phyloP scores from a whole-genome alignment of 2,329 filamentous ascomycete species.

The Sporothrix brasiliensis region DNA sequence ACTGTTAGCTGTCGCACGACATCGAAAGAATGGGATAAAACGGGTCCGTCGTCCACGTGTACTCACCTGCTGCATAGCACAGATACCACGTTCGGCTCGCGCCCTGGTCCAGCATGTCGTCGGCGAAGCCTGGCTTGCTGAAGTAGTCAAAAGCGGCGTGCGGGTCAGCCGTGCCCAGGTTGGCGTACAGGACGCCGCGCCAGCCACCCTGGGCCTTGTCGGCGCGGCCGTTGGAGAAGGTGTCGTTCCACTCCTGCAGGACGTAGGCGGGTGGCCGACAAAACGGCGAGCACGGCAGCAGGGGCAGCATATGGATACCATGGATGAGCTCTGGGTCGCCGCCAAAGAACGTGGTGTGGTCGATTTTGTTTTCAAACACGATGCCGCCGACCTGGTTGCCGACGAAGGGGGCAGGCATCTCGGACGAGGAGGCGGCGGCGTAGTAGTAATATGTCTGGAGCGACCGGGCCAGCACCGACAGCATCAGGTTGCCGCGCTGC shows the following conservation, averaged over 20 bases:
- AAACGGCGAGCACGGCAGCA: conserved; percentile 68
- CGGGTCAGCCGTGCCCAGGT: conserved; percentile 77
- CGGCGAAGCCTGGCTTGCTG: conserved; percentile 64
- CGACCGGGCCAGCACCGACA: conserved; percentile 73
- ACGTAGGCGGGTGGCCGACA: conserved; percentile 72
- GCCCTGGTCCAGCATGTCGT: conserved; percentile 75
- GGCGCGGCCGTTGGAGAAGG: conserved; percentile 71
- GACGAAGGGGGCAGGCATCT: conserved; percentile 75
- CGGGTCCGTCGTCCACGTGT: too few species aligned
- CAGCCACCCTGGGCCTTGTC: conserved; percentile 73
- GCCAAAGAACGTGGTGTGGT: conserved; percentile 91
- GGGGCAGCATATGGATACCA: conserved; percentile 82
- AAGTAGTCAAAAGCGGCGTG: conserved; percentile 75
- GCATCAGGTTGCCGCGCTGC: conserved; percentile 78
- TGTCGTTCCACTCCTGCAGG: conserved; percentile 76
- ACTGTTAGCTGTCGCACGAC: neutral
- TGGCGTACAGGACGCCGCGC: conserved; percentile 82
- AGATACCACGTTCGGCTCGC: conserved; percentile 84
- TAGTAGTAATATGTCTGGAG: conserved; percentile 84
- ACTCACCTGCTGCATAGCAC: conserved; percentile 73
- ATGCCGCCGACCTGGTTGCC: conserved; percentile 73
- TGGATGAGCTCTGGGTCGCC: conserved; percentile 69
- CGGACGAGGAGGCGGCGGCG: conserved; percentile 40
- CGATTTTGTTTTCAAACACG: conserved; percentile 92
- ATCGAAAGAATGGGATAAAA: neutral